Evolutionary conservation across 345 rosid genomes (phyloP).

Genomic region (Aquilaria sinensis): DNA sequence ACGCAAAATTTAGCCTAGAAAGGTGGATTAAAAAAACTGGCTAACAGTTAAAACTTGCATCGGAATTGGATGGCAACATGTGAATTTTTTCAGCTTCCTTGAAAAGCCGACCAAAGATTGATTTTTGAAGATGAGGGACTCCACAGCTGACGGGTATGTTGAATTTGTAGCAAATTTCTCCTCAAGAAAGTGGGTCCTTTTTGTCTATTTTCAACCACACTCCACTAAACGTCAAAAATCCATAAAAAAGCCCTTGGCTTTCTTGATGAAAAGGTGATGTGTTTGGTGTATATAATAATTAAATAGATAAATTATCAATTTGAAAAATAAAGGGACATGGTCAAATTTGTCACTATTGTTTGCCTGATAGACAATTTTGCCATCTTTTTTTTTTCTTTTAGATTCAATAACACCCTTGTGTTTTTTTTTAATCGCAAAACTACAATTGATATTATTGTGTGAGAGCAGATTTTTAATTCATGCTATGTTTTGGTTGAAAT

Average conservation of each 20-base stretch:
- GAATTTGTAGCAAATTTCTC: constrained; percentile 11
- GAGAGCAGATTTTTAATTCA: no score
- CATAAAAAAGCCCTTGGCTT: constrained; percentile 10
- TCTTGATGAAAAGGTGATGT: constrained; percentile 14
- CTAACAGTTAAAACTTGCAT: constrained; percentile 8
- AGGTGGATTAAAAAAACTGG: constrained; percentile 1
- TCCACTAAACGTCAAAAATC: constrained; percentile 30
- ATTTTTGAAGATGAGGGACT: neutral
- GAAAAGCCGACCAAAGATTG: constrained; percentile 4
- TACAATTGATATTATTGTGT: no score
- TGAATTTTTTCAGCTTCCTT: constrained; percentile 6
- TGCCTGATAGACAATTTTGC: neutral
- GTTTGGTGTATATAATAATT: neutral
- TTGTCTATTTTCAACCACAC: constrained; percentile 32
- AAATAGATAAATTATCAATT: no score
- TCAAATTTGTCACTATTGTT: neutral
- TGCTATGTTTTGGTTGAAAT: no score
- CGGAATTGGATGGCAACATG: constrained; percentile 1
- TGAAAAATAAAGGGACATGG: neutral
- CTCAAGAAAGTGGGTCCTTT: constrained; percentile 32
- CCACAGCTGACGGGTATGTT: constrained; percentile 14
- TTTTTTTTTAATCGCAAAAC: no score
- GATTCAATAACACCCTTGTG: no score
- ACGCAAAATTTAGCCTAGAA: constrained; percentile 20
- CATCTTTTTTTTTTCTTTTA: no score